Evolutionary conservation across 257 asterid genomes (phyloP), one percentile per base, ranked within the genome.

Genomic region (Solanum etuberosum): DNA sequence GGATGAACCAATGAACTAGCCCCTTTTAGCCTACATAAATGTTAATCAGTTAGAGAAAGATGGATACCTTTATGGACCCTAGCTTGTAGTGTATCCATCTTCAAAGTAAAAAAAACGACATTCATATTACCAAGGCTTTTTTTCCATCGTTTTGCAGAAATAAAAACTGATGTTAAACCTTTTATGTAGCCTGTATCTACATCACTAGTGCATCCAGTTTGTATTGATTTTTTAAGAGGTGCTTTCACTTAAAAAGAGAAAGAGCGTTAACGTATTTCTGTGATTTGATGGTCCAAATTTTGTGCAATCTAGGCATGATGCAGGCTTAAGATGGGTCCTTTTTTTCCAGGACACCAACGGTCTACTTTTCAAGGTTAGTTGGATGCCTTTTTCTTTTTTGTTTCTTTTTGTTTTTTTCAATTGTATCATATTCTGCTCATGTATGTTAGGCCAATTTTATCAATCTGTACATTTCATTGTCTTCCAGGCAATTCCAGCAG

Each of bases 271-370:
- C 8, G 6, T 80, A 80, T 80, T 80, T 46, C 67, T 46, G 42
- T 43, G 67, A 46, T 18, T 74, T 46, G 85, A 29, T 16, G 40
- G 29, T 80, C 67, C 67, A 80, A 80, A 43, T 80, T 61, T 77
- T 59, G 34, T 91, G 40, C 86, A 43, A 87, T 88, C 18, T 59
- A 97, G 99, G 99, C 92, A 90, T 88, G 94, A 87, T 87, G 94
- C 93, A 88, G 98, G 99, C 76, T 92, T 96, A 81, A 95, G 92
- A 88, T 97, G 99, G 99, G 98, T 96, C 87, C 88, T 95, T 83
- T 97, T 97, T 92, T 97, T 97, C 92, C 99, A 97, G 92, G 99
- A 97, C 88, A 97, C 99, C 42, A 97, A 97, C 89, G 99, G 99
- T 85, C 98, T 97, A 89, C 95, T 97, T 71, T 97, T 97, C 93